phyloP scores from a whole-genome alignment of 495 filamentous ascomycete species.

The Chaetomium cochliodes region DNA sequence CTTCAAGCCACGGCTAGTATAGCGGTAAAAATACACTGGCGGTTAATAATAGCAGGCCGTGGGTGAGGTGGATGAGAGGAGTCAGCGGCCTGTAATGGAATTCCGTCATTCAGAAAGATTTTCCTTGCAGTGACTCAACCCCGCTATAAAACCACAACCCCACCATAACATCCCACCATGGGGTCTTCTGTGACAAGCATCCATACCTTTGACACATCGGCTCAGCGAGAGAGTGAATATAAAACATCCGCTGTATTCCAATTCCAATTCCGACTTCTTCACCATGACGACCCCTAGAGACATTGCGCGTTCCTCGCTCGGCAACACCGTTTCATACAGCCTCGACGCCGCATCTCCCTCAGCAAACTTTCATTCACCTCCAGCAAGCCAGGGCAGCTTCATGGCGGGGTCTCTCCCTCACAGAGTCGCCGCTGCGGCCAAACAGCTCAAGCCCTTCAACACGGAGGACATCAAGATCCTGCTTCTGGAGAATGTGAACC shows the following conservation, averaged over 20 bases:
- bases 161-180: constrained; percentile 27
- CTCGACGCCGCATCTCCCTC: constrained; percentile 52
- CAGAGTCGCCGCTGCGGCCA: constrained; percentile 43
- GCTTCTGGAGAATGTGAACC: constrained; percentile 92
- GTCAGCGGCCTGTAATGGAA: constrained; percentile 14
- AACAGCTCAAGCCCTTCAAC: constrained; percentile 92
- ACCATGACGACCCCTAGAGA: constrained; percentile 46
- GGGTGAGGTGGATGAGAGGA: background rate
- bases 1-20: background rate
- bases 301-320: constrained; percentile 36
- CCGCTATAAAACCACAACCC: constrained; percentile 28
- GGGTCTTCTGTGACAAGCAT: constrained; percentile 17
- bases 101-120: constrained; percentile 34
- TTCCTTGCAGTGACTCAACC: constrained; percentile 30
- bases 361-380: constrained; percentile 62
- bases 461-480: constrained; percentile 95
- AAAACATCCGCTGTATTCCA: background rate
- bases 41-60: background rate
- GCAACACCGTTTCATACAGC: constrained; percentile 50
- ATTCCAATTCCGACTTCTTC: constrained; percentile 5
- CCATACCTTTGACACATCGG: constrained; percentile 13
- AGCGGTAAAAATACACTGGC: background rate
- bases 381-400: constrained; percentile 36
- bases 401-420: constrained; percentile 31
- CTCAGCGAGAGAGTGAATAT: constrained; percentile 1